phyloP scores from a whole-genome alignment of 495 filamentous ascomycete species.

The Elasticomyces elasticus region DNA sequence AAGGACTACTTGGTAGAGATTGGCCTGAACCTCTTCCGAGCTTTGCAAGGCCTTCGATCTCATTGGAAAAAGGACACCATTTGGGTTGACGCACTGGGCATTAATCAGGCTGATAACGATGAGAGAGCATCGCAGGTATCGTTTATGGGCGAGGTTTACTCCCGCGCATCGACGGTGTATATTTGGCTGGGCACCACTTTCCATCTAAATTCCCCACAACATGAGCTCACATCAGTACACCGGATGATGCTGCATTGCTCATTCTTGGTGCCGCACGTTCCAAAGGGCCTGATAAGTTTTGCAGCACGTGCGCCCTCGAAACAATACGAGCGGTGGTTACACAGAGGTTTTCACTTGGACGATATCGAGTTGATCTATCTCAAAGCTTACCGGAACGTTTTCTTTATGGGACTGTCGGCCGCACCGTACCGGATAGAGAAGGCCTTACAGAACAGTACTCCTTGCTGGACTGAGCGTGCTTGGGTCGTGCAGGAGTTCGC shows the following conservation, averaged over 20 bases:
- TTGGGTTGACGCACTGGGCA: not conserved
- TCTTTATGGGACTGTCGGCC: too few species aligned
- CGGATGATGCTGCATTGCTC: not conserved
- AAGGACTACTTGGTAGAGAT: not conserved
- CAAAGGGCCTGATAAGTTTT: too few species aligned
- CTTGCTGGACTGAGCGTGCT: not conserved
- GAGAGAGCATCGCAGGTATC: not conserved
- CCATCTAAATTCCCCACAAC: not conserved
- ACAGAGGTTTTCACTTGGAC: too few species aligned
- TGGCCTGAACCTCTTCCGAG: not conserved
- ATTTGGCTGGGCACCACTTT: not conserved
- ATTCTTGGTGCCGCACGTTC: not conserved
- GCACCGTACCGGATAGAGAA: not conserved
- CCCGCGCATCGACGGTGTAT: not conserved
- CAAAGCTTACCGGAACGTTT: not conserved
- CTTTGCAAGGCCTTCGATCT: not conserved
- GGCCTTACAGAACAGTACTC: not conserved
- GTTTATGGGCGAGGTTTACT: not conserved
- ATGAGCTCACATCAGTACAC: not conserved
- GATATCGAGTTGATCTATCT: not conserved
- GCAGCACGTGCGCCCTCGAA: too few species aligned
- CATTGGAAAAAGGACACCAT: not conserved
- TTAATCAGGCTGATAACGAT: not conserved
- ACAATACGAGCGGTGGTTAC: too few species aligned
- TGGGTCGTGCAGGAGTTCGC: conserved; percentile 4